Evolutionary conservation across 2,329 filamentous ascomycete genomes (phyloP), one percentile per base, ranked within the genome.

Genomic region (Harringtonia lauricola): DNA sequence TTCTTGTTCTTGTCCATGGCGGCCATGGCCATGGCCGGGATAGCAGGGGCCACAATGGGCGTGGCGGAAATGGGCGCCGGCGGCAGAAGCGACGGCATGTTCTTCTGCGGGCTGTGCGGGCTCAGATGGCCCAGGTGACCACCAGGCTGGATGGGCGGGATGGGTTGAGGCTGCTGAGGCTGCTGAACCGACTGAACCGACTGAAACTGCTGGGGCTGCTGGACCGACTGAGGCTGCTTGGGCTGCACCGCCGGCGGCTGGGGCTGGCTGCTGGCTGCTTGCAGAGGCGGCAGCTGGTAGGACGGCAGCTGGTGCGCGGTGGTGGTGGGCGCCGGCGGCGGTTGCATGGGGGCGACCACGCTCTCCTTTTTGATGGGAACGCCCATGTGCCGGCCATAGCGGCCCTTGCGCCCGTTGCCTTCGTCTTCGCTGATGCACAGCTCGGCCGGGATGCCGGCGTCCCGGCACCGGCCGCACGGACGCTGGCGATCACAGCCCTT

Each of bases 351-450:
- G 13, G 40, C 30, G 28, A 12, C 15, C 14, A 13, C 21, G 24
- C 80, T 76, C 29, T 74, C 69, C 47, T 74, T 74, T 59, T 74
- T 74, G 55, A 79, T 68, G 42, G 78, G 76, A 33, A 82, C 78
- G 46, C 78, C 78, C 78, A 82, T 82, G 59, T 82, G 78, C 50
- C 78, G 75, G 54, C 78, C 78, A 59, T 95, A 96, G 46, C 92
- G 82, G 50, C 92, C 92, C 64, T 95, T 96, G 57, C 92, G 84
- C 51, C 90, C 92, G 61, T 96, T 96, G 51, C 88, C 88, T 64
- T 98, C 92, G 55, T 98, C 92, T 64, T 98, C 92, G 62, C 89
- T 95, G 63, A 98, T 79, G 63, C 92, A 98, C 51, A 90, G 86
- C 53, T 96, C 92, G 47, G 87, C 80, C 45, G 85, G 84, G 55